These are phyloP conservation scores for Luffa aegyptiaca DNA, from an alignment of 306 rosid genomes.

Conservation along the genomic window DNA sequence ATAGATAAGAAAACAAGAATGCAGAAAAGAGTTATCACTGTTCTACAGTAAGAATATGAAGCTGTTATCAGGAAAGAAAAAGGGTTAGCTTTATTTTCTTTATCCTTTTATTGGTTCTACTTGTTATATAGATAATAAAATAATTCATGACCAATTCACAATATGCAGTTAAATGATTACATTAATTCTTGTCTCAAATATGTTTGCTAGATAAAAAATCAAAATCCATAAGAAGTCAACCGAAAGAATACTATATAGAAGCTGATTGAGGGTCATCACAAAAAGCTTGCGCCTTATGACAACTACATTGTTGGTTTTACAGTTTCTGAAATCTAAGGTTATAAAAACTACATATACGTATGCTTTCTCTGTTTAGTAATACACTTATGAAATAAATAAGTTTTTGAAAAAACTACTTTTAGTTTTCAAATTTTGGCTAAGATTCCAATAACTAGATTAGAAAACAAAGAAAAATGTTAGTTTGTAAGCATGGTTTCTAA, in stretches of 20 bases:
- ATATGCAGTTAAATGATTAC: background rate
- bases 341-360: background rate
- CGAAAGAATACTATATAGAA: background rate
- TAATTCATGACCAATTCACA: background rate
- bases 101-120: background rate
- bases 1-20: background rate
- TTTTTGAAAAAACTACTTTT: background rate
- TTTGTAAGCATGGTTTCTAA: background rate
- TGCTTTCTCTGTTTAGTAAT: background rate
- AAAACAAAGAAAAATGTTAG: background rate
- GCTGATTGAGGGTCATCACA: background rate
- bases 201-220: background rate
- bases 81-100: background rate
- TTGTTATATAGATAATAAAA: background rate
- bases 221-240: background rate
- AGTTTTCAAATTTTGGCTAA: background rate
- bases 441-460: background rate
- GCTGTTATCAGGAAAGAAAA: background rate
- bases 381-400: background rate
- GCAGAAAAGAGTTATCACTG: background rate
- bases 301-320: background rate
- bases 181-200: background rate
- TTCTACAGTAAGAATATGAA: background rate
- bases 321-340: background rate
- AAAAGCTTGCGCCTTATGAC: background rate